Percentiles rank a stretch among this genome's conserved stretches.
phyloP scores from a whole-genome alignment of 371 early-diverging fungal genomes.

The Furculomyces boomerangus region DNA sequence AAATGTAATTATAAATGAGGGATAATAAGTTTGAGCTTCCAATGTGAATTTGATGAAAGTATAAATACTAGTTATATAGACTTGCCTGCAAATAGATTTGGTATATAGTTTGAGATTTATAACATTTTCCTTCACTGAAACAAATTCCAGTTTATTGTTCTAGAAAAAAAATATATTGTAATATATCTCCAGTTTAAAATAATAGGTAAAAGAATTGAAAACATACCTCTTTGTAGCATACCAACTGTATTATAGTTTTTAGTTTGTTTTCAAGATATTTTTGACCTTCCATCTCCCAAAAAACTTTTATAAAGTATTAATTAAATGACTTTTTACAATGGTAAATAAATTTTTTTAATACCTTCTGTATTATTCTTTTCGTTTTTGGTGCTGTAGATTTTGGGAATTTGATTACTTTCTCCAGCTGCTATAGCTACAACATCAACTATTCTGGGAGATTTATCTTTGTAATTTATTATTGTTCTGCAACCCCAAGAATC shows the following conservation, averaged over 20 bases:
- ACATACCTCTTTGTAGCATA: constrained; percentile 10
- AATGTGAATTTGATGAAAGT: neutral
- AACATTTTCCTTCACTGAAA: constrained; percentile 9
- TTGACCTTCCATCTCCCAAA: constrained; percentile 20
- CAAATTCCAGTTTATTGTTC: constrained; percentile 4
- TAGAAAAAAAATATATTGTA: neutral
- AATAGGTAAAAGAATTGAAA: neutral
- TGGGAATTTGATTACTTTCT: constrained; percentile 5
- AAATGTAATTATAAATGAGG: no score
- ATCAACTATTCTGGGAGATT: constrained; percentile 13
- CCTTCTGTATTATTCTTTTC: no score
- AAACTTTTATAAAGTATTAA: neutral
- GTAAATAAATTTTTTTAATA: no score
- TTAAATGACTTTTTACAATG: neutral
- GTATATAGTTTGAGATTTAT: constrained; percentile 18
- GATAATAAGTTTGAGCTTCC: neutral
- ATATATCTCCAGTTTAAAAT: neutral
- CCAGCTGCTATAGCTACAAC: constrained; percentile 18
- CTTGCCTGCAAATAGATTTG: constrained; percentile 14
- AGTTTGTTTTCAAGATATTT: constrained; percentile 7
- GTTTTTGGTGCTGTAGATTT: neutral
- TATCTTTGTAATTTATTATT: constrained; percentile 18
- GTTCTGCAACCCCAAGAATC: constrained; percentile 19
- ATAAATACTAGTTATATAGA: neutral
- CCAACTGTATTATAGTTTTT: constrained; percentile 15